These are phyloP conservation scores for Didymella exigua DNA, from an alignment of 2,329 filamentous ascomycete genomes.

Conservation along the genomic window DNA sequence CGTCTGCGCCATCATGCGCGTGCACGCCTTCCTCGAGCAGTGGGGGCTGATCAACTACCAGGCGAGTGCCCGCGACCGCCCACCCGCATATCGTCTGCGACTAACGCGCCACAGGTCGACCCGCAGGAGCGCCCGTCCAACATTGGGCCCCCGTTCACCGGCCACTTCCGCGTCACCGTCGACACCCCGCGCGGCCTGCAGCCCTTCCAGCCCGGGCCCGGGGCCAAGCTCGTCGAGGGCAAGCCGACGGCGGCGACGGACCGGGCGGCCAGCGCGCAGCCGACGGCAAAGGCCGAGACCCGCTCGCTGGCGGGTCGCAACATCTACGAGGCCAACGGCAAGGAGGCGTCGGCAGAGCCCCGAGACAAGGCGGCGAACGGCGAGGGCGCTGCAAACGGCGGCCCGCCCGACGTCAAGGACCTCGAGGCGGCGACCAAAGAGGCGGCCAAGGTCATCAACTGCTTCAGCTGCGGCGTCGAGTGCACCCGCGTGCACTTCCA, in stretches of 20 bases:
- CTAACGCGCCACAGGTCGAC: slow-evolving; percentile 73
- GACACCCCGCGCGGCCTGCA: slow-evolving; percentile 95
- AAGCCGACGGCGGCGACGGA: slow-evolving; percentile 73
- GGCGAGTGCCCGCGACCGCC: slow-evolving; percentile 57
- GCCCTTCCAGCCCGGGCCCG: slow-evolving; percentile 89
- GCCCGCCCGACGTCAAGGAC: slow-evolving; percentile 65
- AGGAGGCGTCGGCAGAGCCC: slow-evolving; percentile 73
- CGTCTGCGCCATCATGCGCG: slow-evolving; percentile 98
- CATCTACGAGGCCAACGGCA: slow-evolving; percentile 91
- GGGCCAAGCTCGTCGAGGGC: slow-evolving; percentile 65
- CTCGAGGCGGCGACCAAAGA: slow-evolving; percentile 65
- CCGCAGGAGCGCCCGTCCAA: slow-evolving; percentile 93
- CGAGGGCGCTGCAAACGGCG: slow-evolving; percentile 73
- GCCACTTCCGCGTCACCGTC: slow-evolving; percentile 94
- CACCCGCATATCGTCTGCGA: not conserved
- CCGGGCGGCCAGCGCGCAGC: slow-evolving; percentile 66
- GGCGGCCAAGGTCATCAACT: slow-evolving; percentile 73
- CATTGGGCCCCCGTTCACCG: slow-evolving; percentile 94
- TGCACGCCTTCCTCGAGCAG: slow-evolving; percentile 96
- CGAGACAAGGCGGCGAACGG: slow-evolving; percentile 65
- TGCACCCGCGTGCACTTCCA: slow-evolving; percentile 77
- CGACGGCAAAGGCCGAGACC: slow-evolving; percentile 75
- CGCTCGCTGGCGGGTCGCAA: slow-evolving; percentile 94
- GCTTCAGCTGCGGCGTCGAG: slow-evolving; percentile 90
- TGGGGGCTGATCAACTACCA: slow-evolving; percentile 99